Evolutionary conservation across 768 basidiomycete species (phyloP).

Genomic region (Macrolepiota albuminosa): DNA sequence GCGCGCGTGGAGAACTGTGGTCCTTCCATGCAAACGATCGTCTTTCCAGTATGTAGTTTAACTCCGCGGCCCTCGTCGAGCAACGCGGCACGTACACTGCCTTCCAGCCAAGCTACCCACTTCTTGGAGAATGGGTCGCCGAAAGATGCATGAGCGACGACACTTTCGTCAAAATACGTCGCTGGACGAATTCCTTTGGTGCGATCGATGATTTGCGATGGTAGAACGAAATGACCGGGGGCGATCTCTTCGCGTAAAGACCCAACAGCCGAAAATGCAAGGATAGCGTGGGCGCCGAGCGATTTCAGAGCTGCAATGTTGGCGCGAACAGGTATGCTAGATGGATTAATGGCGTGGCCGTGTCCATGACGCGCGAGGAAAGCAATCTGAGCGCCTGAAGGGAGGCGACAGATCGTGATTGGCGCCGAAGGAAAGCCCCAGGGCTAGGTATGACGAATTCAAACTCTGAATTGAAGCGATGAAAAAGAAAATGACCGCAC

Average conservation of each 20-base stretch:
- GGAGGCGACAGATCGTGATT: slow-evolving; percentile 86
- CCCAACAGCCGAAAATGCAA: slow-evolving; percentile 95
- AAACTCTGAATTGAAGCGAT: background rate
- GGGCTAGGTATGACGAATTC: slow-evolving; percentile 45
- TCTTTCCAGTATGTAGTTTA: slow-evolving; percentile 75
- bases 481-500: slow-evolving; percentile 35
- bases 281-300: slow-evolving; percentile 81
- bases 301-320: slow-evolving; percentile 96
- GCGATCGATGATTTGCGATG: slow-evolving; percentile 91
- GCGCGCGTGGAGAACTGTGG: slow-evolving; percentile 98
- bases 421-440: slow-evolving; percentile 93
- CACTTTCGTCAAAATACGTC: slow-evolving; percentile 74
- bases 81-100: slow-evolving; percentile 59
- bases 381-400: slow-evolving; percentile 75
- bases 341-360: slow-evolving; percentile 77
- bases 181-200: slow-evolving; percentile 91
- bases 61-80: slow-evolving; percentile 53
- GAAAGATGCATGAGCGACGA: slow-evolving; percentile 93
- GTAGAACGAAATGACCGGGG: slow-evolving; percentile 86
- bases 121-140: slow-evolving; percentile 82
- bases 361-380: slow-evolving; percentile 90
- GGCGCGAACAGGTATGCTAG: slow-evolving; percentile 78
- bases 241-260: slow-evolving; percentile 90
- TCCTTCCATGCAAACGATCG: slow-evolving; percentile 95
- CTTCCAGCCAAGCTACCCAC: slow-evolving; percentile 63